These are phyloP conservation scores for Podochytrium sp. DNA, from an alignment of 192 early-diverging fungal species.

Conservation along the genomic window DNA sequence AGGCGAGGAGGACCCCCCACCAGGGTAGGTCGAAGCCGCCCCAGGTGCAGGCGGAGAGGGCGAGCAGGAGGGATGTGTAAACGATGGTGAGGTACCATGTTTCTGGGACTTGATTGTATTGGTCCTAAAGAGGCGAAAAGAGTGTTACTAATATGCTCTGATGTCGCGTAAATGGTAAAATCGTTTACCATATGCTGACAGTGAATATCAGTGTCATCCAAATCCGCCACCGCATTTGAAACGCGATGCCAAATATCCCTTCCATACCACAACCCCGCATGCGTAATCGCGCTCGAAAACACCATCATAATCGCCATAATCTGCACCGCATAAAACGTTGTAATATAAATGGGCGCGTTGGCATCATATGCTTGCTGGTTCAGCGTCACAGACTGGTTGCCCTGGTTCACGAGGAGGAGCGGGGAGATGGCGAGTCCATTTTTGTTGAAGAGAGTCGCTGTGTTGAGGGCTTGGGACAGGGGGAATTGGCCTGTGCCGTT, in stretches of 20 bases:
- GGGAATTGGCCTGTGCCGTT: constrained; percentile 18
- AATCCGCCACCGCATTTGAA: constrained; percentile 27
- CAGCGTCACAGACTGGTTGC: constrained; percentile 18
- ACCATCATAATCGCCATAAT: constrained; percentile 44
- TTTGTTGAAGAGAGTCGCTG: constrained; percentile 24
- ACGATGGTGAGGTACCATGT: constrained; percentile 27
- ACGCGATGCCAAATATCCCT: constrained; percentile 20
- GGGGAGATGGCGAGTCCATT: constrained; percentile 21
- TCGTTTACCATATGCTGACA: constrained; percentile 24
- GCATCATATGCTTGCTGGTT: constrained; percentile 26
- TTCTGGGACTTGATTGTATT: constrained; percentile 39
- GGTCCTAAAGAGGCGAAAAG: constrained; percentile 21
- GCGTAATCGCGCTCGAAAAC: constrained; percentile 57
- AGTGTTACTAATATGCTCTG: not conserved
- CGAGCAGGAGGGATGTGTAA: not conserved
- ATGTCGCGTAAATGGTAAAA: constrained; percentile 7
- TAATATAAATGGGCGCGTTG: constrained; percentile 25
- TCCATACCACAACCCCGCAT: constrained; percentile 70
- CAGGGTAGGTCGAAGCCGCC: constrained; percentile 35
- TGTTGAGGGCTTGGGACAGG: constrained; percentile 32
- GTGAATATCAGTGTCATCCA: constrained; percentile 36
- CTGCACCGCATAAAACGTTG: constrained; percentile 33
- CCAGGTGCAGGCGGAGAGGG: constrained; percentile 17
- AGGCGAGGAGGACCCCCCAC: constrained; percentile 40
- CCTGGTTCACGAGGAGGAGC: constrained; percentile 12